Percentiles rank a stretch among this genome's conserved stretches.
Evolutionary conservation across 2,329 filamentous ascomycete species (phyloP).

Genomic region (Phyllosticta citriasiana): DNA sequence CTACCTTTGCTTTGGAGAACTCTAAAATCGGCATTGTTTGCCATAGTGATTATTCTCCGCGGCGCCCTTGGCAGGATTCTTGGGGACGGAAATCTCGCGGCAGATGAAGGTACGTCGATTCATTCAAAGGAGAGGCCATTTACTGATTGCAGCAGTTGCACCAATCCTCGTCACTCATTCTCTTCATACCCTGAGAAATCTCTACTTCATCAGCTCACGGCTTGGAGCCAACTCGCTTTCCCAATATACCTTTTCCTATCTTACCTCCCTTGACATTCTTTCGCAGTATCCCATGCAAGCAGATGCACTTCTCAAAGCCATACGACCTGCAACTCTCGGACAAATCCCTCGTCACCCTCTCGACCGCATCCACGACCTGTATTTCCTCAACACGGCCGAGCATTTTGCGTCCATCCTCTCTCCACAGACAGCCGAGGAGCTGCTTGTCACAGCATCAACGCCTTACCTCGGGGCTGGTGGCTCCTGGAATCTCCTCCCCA

Average conservation of each 20-base stretch:
- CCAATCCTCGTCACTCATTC: constrained; percentile 60
- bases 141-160: constrained; percentile 36
- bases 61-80: constrained; percentile 59
- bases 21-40: constrained; percentile 66
- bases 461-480: constrained; percentile 59
- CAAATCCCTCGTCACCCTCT: constrained; percentile 54
- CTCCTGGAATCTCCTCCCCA: constrained; percentile 48
- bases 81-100: constrained; percentile 45
- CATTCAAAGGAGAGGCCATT: background rate
- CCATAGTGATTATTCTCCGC: constrained; percentile 63
- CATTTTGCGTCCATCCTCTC: constrained; percentile 66
- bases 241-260: constrained; percentile 73
- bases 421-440: constrained; percentile 55
- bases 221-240: constrained; percentile 67
- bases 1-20: constrained; percentile 66
- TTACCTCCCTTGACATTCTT: constrained; percentile 73
- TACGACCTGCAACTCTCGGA: constrained; percentile 45
- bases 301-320: constrained; percentile 56
- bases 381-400: constrained; percentile 79
- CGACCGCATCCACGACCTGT: constrained; percentile 68
- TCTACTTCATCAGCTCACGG: constrained; percentile 73
- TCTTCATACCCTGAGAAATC: constrained; percentile 62
- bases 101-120: constrained; percentile 36
- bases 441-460: constrained; percentile 64
- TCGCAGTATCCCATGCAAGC: constrained; percentile 57